Base-by-base conservation (phyloP, 805 yeast genomes). In the Candida tibetensis region DNA sequence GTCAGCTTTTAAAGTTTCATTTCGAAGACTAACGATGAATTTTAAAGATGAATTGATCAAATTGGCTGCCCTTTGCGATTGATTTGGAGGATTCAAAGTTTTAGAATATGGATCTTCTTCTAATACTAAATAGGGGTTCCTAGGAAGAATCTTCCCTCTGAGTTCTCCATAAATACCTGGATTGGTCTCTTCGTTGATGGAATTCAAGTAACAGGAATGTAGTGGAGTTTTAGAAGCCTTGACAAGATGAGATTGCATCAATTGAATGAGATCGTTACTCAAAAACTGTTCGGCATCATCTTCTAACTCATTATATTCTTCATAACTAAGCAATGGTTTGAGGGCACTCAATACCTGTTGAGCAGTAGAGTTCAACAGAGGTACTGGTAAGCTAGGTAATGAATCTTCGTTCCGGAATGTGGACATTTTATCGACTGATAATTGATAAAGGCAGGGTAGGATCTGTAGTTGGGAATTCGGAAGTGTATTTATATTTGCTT, bases 91-190 rank as follows among this genome's bases (percentile, higher is more conserved):
- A 41, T 73, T 74, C 39, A 69, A 55, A 13, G 73, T 67, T 51
- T 61, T 61, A 13, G 77, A 70, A 44, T 78, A 69, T 1, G 91
- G 90, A 46, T 85, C 95, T 52, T 83, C 83, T 46, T 83, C 88
- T 13, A 85, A 58, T 8, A 85, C 75, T 46, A 85, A 69, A 51
- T 82, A 84, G 1, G 95, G 95, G 54, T 84, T 85, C 44, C 91
- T 66, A 4, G 95, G 95, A 30, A 85, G 62, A 1, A 81, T 76
- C 45, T 80, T 83, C 15, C 85, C 84, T 34, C 80, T 67, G 19
- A 79, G 62, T 39, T 78, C 83, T 13, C 83, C 82, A 49, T 79
- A 79, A 25, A 77, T 74, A 9, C 79, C 79, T 0, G 85, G 77
- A 25, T 79, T 72, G 6, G 62, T 53, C 25, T 65, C 72, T 32